Base-by-base conservation (phyloP, 345 rosid species). In the Eucalyptus brandiana region DNA sequence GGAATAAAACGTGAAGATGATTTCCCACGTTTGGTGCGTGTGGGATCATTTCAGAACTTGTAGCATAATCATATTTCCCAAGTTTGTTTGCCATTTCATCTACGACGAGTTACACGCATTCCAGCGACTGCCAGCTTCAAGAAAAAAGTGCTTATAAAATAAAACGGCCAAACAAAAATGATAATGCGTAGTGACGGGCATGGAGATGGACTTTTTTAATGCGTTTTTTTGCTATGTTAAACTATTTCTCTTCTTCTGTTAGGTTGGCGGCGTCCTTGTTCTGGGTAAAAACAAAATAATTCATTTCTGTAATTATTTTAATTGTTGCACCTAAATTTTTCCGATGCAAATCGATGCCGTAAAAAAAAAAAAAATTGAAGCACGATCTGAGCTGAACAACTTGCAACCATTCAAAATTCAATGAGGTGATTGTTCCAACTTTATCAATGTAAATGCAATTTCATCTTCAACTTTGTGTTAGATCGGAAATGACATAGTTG, bases 331-430 rank as follows among this genome's bases (percentile, higher is more conserved):
- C 62, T 56, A 24, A 56, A 56, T 2, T 56, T 51, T 53, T 53
- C 2, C 5, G 2, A 53, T 53, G 26, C 26, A 53, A 19, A 37
- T 11, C 0, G 16, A 6, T 37, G 12, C 28, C 6, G 0, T 37
- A 19, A 72, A 72, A 6, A 19, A 6, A 19, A 37, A 51, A 19
- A 53, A 53, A 8, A 2, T 24, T 6, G 5, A 37, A 76, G 28
- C 2, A 11, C 47, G 1, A 76, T 37, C 1, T 1, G 5, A 37
- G 16, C 16, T 21, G 9, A 76, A 19, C 83, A 21, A 37, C 47
- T 76, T 11, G 83, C 83, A 1, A 11, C 16, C 42, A 5, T 32
- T 69, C 23, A 37, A 34, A 65, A 32, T 69, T 2, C 80, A 0
- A 1, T 62, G 8, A 13, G 69, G 76, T n/a, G 21, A 15, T n/a